Percentiles rank a stretch among this genome's conserved stretches.
Evolutionary conservation across 2,329 filamentous ascomycete species (phyloP).

Genomic region (Aspergillus unguis): DNA sequence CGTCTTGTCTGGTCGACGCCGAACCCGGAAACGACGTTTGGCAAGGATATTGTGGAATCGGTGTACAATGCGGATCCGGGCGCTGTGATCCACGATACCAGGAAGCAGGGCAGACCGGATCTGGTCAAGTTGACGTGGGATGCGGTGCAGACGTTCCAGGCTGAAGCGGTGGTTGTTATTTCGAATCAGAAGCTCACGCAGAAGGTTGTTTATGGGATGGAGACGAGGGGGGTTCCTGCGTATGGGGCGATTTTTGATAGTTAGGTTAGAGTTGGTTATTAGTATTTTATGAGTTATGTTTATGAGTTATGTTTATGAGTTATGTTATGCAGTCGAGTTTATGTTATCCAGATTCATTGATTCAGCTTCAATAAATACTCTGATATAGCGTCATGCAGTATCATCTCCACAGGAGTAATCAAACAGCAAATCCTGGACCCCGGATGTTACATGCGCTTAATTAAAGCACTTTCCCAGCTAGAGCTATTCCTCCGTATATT

Average conservation of each 20-base stretch:
- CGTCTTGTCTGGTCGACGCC: constrained; percentile 36
- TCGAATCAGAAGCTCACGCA: constrained; percentile 37
- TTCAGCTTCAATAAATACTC: too few species aligned
- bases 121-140: constrained; percentile 24
- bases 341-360: too few species aligned
- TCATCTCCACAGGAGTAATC: too few species aligned
- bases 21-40: constrained; percentile 34
- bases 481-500: too few species aligned
- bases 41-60: constrained; percentile 27
- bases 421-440: too few species aligned
- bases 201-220: constrained; percentile 39
- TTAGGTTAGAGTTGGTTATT: constrained; percentile 2
- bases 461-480: too few species aligned
- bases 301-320: too few species aligned
- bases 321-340: too few species aligned
- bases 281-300: too few species aligned
- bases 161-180: constrained; percentile 39
- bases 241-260: constrained; percentile 24
- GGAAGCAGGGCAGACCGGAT: constrained; percentile 30
- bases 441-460: too few species aligned
- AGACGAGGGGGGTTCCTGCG: constrained; percentile 35
- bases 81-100: constrained; percentile 37
- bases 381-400: too few species aligned
- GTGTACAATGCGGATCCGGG: constrained; percentile 33
- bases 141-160: constrained; percentile 28